Evolutionary conservation across 2,329 filamentous ascomycete species (phyloP).

Genomic region (Ophiocordyceps unilateralis): DNA sequence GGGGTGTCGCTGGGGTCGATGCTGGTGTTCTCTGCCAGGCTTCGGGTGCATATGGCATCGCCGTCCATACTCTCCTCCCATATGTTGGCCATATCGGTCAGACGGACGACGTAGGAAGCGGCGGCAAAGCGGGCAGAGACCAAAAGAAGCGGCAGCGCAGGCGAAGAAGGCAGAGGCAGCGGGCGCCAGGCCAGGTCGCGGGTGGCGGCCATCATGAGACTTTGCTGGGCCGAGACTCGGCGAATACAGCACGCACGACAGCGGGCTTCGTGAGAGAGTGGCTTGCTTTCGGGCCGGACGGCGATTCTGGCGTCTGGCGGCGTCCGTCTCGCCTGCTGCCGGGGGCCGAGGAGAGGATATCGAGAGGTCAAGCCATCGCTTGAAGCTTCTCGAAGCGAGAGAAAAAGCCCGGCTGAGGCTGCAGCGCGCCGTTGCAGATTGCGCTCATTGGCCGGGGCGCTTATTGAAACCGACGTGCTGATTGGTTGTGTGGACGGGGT

Average conservation of each 20-base stretch:
- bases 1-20: slow-evolving; percentile 57
- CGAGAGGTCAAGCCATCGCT: background rate
- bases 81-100: slow-evolving; percentile 58
- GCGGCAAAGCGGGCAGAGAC: slow-evolving; percentile 38
- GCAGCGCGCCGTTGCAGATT: background rate
- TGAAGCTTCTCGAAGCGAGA: background rate
- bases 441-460: background rate
- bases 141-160: slow-evolving; percentile 40
- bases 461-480: too few species aligned
- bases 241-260: slow-evolving; percentile 2
- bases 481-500: too few species aligned
- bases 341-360: background rate
- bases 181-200: slow-evolving; percentile 22
- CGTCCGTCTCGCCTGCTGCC: background rate
- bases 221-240: slow-evolving; percentile 4
- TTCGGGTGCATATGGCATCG: slow-evolving; percentile 44
- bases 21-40: slow-evolving; percentile 43
- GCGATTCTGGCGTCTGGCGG: too few species aligned
- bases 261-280: background rate
- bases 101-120: slow-evolving; percentile 42
- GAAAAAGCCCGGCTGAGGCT: background rate
- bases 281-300: too few species aligned
- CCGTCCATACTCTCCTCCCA: slow-evolving; percentile 52
- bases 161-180: slow-evolving; percentile 23
- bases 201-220: slow-evolving; percentile 1